Conservation (phyloP, 208 protist genomes). For the Trypanosoma vivax region DNA sequence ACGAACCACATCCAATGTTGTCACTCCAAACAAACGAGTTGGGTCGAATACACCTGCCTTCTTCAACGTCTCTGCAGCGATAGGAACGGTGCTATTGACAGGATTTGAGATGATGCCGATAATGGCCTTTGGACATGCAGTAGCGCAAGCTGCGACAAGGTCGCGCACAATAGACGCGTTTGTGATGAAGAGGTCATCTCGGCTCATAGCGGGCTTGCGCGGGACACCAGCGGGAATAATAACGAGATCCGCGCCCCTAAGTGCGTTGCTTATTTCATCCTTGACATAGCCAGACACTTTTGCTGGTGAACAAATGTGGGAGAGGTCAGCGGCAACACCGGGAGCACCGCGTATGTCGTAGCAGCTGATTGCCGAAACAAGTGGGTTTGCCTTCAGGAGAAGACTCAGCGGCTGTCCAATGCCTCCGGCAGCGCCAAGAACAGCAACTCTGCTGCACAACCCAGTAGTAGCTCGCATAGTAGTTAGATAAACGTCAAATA, state of each 20-base stretch:
- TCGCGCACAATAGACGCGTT: constrained; percentile 89
- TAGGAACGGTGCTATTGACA: constrained; percentile 94
- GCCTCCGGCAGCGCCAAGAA: constrained; percentile 93
- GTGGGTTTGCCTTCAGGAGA: constrained; percentile 82
- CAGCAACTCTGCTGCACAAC: constrained; percentile 52
- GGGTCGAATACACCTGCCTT: constrained; percentile 83
- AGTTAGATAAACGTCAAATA: too few species aligned
- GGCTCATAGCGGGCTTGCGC: constrained; percentile 95
- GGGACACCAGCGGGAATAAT: constrained; percentile 93
- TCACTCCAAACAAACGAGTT: constrained; percentile 85
- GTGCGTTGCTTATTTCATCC: constrained; percentile 58
- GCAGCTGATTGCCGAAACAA: constrained; percentile 75
- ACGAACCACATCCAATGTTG: constrained; percentile 88
- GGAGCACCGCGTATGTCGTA: constrained; percentile 86
- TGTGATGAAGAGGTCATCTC: constrained; percentile 94
- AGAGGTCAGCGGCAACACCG: constrained; percentile 87
- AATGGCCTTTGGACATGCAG: constrained; percentile 84
- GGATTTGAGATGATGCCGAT: constrained; percentile 92
- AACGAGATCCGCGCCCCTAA: constrained; percentile 81
- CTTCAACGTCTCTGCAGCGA: constrained; percentile 88
- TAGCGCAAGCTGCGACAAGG: constrained; percentile 74
- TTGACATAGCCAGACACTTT: constrained; percentile 64
- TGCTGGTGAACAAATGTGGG: constrained; percentile 76
- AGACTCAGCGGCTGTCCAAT: constrained; percentile 96
- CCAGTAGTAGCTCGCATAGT: constrained; percentile 9